Conservation (phyloP, 345 rosid species). For the Sapria himalayana region DNA sequence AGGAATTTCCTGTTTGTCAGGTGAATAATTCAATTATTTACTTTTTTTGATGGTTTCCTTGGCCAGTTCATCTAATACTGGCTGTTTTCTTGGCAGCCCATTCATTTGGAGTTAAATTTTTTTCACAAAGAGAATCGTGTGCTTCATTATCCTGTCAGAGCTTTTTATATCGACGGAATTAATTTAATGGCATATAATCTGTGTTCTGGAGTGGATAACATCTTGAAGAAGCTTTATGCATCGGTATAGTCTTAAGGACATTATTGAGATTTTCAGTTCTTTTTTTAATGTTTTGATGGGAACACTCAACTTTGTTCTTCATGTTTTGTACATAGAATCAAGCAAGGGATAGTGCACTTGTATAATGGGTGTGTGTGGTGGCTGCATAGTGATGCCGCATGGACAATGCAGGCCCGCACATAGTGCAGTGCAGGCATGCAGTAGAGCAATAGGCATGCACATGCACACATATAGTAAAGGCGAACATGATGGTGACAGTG, state of each 20-base stretch:
- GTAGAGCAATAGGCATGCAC: too few relatives aligned
- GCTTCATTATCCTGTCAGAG: conserved; percentile 87
- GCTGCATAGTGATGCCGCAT: too few relatives aligned
- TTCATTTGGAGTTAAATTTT: conserved; percentile 94
- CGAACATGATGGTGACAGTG: too few relatives aligned
- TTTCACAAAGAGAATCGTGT: conserved; percentile 81
- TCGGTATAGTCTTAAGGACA: conserved; percentile 57
- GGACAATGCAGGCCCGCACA: too few relatives aligned
- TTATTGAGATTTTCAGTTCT: conserved; percentile 6
- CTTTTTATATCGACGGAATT: conserved; percentile 68
- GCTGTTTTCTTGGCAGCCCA: conserved; percentile 43
- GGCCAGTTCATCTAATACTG: conserved; percentile 16
- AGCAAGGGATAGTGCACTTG: neutral
- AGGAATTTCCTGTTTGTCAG: conserved; percentile 80
- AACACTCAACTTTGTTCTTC: conserved; percentile 3
- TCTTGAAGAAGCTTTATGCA: conserved; percentile 74
- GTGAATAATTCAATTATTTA: conserved; percentile 15
- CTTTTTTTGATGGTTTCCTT: too few relatives aligned
- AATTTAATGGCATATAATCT: conserved; percentile 82
- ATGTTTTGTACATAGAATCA: too few relatives aligned
- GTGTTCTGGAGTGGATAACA: conserved; percentile 54
- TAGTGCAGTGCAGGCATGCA: too few relatives aligned
- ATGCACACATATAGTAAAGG: too few relatives aligned
- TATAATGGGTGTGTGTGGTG: too few relatives aligned
- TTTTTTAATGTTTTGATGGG: conserved; percentile 1